Evolutionary conservation across 2,329 filamentous ascomycete genomes (phyloP), one percentile per base, ranked within the genome.

Genomic region (Falciphora oryzae): DNA sequence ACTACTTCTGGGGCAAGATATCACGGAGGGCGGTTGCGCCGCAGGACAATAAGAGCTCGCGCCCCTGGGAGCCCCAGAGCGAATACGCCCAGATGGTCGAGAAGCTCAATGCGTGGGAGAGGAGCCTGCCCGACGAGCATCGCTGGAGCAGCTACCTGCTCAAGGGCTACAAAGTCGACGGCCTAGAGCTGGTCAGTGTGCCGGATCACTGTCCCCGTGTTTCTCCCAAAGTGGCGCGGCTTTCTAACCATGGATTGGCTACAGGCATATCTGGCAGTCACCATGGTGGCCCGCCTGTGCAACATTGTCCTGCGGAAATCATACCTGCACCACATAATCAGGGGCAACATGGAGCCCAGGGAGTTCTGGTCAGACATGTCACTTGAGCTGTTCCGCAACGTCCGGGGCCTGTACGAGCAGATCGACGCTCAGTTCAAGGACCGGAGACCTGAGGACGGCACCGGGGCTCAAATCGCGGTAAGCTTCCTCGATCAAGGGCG

Each of bases 261-360:
- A 22, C 31, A 84, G 82, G 81, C 80, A 0, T 86, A 85, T 69
- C 75, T 85, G 14, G 80, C 80, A 57, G 78, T 85, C 6, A 84
- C 83, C 4, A 84, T 84, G 75, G 80, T 83, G 64, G 78, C 81
- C 2, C 78, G 83, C 3, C 77, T 86, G 6, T 85, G 83, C 70
- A 83, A 85, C 65, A 85, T 86, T 64, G 79, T 86, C 18, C 73
- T 85, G 28, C 79, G 83, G 25, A 81, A 82, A 64, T 78, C 81
- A n/a, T 85, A 85, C 25, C 60, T 84, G 64, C 88, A 89, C 67
- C 78, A 81, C 68, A 75, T 82, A 58, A 74, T 74, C 4, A 70
- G 76, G 32, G 74, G 77, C 14, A 69, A 71, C 1, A 66, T 75
- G 28, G 74, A 78, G 18, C 70, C 72, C 2, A 66, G 74, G 59